Percentiles rank a stretch among this genome's conserved stretches.
phyloP scores from a whole-genome alignment of 768 basidiomycete genomes.

The Suillus tomentosus region DNA sequence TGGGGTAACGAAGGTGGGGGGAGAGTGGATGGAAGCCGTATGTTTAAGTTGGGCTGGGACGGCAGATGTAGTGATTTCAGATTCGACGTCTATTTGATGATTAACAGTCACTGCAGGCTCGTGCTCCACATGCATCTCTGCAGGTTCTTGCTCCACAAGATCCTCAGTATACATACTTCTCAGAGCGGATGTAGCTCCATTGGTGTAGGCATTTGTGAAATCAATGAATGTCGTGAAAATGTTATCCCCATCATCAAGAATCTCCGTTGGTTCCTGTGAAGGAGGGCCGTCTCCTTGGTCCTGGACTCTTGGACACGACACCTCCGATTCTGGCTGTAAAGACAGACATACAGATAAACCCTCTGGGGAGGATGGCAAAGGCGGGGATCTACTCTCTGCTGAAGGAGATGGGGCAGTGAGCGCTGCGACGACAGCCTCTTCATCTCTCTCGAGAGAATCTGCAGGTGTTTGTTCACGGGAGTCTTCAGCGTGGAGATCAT shows the following conservation, averaged over 20 bases:
- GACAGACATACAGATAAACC: background rate
- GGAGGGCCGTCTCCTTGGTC: background rate
- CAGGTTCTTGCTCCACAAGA: background rate
- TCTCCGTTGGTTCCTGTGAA: background rate
- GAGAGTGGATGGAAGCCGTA: background rate
- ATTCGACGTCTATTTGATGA: background rate
- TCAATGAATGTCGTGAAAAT: background rate
- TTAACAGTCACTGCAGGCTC: background rate
- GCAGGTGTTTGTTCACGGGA: background rate
- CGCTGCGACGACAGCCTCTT: background rate
- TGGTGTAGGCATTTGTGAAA: background rate
- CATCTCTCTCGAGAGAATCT: background rate
- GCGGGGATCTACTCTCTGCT: background rate
- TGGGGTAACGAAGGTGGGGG: background rate
- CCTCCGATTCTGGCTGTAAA: background rate
- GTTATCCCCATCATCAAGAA: background rate
- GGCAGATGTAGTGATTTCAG: background rate
- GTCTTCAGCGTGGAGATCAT: background rate
- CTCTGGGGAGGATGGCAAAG: background rate
- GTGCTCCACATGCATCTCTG: background rate
- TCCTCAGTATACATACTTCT: conserved; percentile 1
- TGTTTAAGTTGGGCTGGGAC: background rate
- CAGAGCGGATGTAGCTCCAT: background rate
- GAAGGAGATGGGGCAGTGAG: background rate
- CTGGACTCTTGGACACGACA: background rate